These are phyloP conservation scores for Mortierella sp. DNA, from an alignment of 371 early-diverging fungal genomes.

Conservation along the genomic window DNA sequence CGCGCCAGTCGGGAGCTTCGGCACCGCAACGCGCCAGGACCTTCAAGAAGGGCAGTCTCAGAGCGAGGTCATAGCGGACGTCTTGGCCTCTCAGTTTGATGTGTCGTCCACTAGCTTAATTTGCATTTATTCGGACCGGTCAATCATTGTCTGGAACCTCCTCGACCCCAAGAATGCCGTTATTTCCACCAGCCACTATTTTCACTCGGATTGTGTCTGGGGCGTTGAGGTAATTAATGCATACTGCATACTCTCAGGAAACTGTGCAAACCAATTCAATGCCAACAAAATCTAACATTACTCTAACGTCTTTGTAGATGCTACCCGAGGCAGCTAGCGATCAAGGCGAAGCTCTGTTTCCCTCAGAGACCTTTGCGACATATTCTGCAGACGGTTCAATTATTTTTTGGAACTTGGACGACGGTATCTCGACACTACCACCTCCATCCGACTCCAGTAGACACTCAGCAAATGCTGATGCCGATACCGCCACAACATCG, in stretches of 20 bases:
- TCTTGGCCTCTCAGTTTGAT: constrained; percentile 45
- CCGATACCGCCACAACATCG: background rate
- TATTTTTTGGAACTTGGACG: constrained; percentile 79
- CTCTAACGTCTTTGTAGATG: constrained; percentile 13
- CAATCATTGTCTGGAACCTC: constrained; percentile 84
- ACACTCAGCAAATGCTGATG: background rate
- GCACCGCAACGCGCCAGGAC: constrained; percentile 38
- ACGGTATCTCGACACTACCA: constrained; percentile 21
- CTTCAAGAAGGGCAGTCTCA: constrained; percentile 48
- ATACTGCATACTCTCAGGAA: no score
- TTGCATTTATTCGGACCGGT: constrained; percentile 80
- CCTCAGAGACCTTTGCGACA: constrained; percentile 81
- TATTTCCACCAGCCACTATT: constrained; percentile 77
- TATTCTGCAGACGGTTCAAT: constrained; percentile 87
- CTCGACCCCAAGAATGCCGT: constrained; percentile 73
- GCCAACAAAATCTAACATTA: background rate
- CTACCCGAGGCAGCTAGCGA: constrained; percentile 17
- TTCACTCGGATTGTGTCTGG: constrained; percentile 90
- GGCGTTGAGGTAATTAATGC: constrained; percentile 80
- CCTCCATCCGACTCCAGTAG: constrained; percentile 3
- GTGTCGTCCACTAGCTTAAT: constrained; percentile 62
- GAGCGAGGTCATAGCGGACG: constrained; percentile 43
- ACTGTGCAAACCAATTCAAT: background rate
- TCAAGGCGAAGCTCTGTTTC: constrained; percentile 53
- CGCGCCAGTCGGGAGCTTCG: constrained; percentile 70